phyloP scores from a whole-genome alignment of 2,329 filamentous ascomycete genomes.

The Cladosporium velox region DNA sequence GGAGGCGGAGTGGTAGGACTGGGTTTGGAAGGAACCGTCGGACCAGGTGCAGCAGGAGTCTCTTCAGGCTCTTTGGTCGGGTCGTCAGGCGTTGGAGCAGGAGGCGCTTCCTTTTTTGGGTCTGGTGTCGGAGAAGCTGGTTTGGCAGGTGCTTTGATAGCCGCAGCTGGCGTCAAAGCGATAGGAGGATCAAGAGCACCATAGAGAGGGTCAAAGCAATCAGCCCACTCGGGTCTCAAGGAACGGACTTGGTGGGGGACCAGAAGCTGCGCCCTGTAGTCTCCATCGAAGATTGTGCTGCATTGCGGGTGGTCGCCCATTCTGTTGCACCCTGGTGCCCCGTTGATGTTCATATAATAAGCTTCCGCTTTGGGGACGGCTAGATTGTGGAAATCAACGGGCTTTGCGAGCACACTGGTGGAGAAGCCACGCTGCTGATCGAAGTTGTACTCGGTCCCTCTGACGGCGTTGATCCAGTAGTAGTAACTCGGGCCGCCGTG shows the following conservation, averaged over 20 bases:
- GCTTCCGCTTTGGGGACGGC: slow-evolving; percentile 4
- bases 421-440: background rate
- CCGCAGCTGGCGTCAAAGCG: slow-evolving; percentile 4
- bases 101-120: background rate
- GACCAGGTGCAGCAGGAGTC: background rate
- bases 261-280: slow-evolving; percentile 13
- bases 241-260: slow-evolving; percentile 4
- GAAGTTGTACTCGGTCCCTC: background rate
- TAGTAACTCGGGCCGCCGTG: slow-evolving; percentile 16
- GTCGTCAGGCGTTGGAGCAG: background rate
- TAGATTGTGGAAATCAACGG: slow-evolving; percentile 6
- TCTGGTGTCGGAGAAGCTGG: background rate
- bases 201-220: slow-evolving; percentile 7
- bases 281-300: slow-evolving; percentile 20
- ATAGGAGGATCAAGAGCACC: slow-evolving; percentile 19
- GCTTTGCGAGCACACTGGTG: slow-evolving; percentile 4
- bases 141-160: background rate
- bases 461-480: slow-evolving; percentile 9
- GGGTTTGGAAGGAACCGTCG: background rate
- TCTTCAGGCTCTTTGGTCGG: background rate
- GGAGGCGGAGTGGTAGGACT: background rate
- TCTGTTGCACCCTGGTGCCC: slow-evolving; percentile 13
- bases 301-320: slow-evolving; percentile 19
- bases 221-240: slow-evolving; percentile 13
- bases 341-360: slow-evolving; percentile 21